Base-by-base conservation (phyloP, 1,139 yeast genomes). In the Pichia sp. region DNA sequence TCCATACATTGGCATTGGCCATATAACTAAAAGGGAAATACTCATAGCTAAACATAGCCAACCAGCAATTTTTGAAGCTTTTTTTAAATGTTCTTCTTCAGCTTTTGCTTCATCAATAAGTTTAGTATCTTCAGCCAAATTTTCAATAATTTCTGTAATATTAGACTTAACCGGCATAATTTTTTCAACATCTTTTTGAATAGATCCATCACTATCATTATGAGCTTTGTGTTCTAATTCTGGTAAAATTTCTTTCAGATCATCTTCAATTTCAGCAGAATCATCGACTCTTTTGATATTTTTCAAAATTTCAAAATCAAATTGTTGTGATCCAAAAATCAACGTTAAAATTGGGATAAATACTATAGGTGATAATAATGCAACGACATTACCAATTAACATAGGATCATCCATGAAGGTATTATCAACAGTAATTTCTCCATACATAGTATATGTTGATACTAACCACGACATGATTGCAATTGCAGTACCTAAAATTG, bases 1-100 rank as follows among this genome's bases (percentile, higher is more conserved):
- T 33, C 95, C 95, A 59, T 81, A 86, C 87, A 86, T 80, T 48
- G 95, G 94, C 85, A 86, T 82, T 56, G 95, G 95, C 87, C 90
- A 85, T 36, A 85, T 61, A 35, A 86, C 73, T 35, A 85, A 64
- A 47, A 86, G 69, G 46, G 80, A 71, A 20, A 84, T 20, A 73
- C 66, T 61, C 85, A 82, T 41, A 80, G 82, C 75, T 51, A 80
- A 47, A 95, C 92, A 83, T 85, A 82, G 55, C 95, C 47, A 66
- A 45, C 53, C 40, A 48, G 43, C 7, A 51, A 57, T 48, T 22
- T 53, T 56, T 28, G 51, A 53, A 28, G 52, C 57, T 26, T 65
- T 70, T 38, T 60, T 61, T 54, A 82, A 68, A 29, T 67, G 61
- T 26, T 79, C 84, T 40, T 70, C 70, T 10, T 65, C 73, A 39